Conservation (phyloP, 2,329 filamentous ascomycete species). For the Aspergillus bombycis region DNA sequence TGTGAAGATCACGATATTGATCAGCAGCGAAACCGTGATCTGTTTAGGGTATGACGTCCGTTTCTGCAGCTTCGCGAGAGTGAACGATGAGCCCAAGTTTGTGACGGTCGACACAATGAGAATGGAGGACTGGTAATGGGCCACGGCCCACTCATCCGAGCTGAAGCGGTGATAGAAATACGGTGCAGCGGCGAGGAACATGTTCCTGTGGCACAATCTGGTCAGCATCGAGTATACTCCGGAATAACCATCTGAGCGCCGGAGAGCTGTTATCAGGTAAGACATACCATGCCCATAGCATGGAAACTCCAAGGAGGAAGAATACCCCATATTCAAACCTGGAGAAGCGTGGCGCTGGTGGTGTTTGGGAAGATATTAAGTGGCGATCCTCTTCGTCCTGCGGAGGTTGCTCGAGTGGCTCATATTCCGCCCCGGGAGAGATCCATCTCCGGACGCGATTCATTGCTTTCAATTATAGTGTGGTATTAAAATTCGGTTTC, state of each 20-base stretch:
- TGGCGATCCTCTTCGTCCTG: constrained; percentile 35
- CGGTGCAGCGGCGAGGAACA: constrained; percentile 93
- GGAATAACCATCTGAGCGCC: background rate
- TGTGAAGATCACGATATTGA: constrained; percentile 77
- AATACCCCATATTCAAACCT: constrained; percentile 88
- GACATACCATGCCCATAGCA: constrained; percentile 94
- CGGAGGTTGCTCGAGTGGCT: constrained; percentile 33
- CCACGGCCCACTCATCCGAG: constrained; percentile 68
- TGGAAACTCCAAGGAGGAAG: constrained; percentile 80
- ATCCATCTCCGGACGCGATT: constrained; percentile 40
- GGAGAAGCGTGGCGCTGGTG: constrained; percentile 61
- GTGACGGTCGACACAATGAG: constrained; percentile 83
- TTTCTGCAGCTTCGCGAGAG: constrained; percentile 79
- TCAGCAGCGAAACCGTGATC: constrained; percentile 73
- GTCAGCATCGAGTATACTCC: constrained; percentile 3
- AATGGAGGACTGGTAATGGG: constrained; percentile 88
- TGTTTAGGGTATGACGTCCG: constrained; percentile 85
- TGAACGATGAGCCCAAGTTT: constrained; percentile 74
- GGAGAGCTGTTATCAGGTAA: background rate
- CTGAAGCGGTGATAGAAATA: constrained; percentile 88
- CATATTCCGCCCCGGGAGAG: constrained; percentile 30
- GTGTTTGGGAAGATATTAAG: constrained; percentile 14
- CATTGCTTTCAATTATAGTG: constrained; percentile 25
- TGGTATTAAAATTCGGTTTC: constrained; percentile 4
- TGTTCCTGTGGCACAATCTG: constrained; percentile 68